Evolutionary conservation across 352 stramenopile species (phyloP), one percentile per base, ranked within the genome.

Genomic region (Phytophthora syringae): DNA sequence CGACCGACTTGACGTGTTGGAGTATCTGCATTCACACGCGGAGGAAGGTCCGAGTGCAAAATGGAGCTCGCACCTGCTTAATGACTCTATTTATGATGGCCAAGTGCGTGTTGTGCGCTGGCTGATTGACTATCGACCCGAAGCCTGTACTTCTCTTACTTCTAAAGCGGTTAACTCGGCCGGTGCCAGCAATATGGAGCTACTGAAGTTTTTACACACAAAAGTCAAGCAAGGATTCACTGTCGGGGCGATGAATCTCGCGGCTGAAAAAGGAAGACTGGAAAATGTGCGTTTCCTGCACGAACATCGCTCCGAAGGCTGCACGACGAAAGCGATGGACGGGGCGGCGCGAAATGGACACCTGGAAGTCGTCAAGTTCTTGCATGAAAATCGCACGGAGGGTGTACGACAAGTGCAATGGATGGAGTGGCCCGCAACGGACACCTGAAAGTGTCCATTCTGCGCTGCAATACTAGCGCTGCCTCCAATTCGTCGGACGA

Each of bases 161-260:
- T n/a, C n/a, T n/a, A n/a, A n/a, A n/a, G n/a, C n/a, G n/a, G n/a
- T 67, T 40, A 55, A 67, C 51, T 67, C 51, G 3, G 44, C 51
- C 11, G 60, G 42, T 13, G 60, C 60, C 21, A 42, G 60, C 1
- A 44, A 67, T 45, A 28, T 67, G 7, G 43, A 62, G 43, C 34
- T 67, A 11, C 32, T 67, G n/a, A 16, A 40, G 13, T 67, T 42
- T 55, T n/a, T 62, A 7, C 60, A 62, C n/a, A n/a, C n/a, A n/a
- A n/a, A n/a, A n/a, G n/a, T n/a, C n/a, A 30, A 62, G 16, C 12
- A 20, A 5, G 40, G 32, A 15, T 67, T 67, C 22, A 67, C 59
- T n/a, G 54, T 28, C 1, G 51, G 51, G 2, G 59, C 59, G 1
- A 67, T 67, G 59, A 61, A 67, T 12, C 42, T 67, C 34, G 59